Conservation (phyloP, 495 filamentous ascomycete species). For the Penicillium diatomitis region DNA sequence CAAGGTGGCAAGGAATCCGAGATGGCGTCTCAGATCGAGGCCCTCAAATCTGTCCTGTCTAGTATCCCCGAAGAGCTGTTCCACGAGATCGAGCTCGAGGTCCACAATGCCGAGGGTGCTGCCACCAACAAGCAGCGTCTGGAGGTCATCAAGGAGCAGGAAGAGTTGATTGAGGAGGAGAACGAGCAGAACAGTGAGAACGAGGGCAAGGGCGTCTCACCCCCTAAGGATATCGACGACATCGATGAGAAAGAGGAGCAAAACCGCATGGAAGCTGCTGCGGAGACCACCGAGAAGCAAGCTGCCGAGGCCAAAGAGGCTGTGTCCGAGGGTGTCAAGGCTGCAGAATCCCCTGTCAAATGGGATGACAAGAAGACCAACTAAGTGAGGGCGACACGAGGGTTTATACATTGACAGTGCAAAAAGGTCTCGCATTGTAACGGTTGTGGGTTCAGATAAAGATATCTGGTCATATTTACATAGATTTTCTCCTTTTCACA, state of each 20-base stretch:
- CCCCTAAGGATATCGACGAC: constrained; percentile 66
- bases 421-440: too few relatives aligned
- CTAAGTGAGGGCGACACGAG: neutral
- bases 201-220: constrained; percentile 43
- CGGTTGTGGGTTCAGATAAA: too few relatives aligned
- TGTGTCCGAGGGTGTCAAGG: constrained; percentile 29
- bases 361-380: constrained; percentile 24
- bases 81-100: constrained; percentile 98
- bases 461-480: too few relatives aligned
- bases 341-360: constrained; percentile 16
- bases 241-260: constrained; percentile 67
- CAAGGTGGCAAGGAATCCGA: constrained; percentile 76
- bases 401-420: too few relatives aligned
- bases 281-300: constrained; percentile 19
- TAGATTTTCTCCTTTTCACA: too few relatives aligned
- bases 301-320: constrained; percentile 35
- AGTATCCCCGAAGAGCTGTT: constrained; percentile 97
- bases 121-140: constrained; percentile 98
- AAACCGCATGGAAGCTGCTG: constrained; percentile 18
- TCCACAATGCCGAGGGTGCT: constrained; percentile 92
- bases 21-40: constrained; percentile 84
- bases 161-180: constrained; percentile 96
- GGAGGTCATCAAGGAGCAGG: constrained; percentile 98
- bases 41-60: constrained; percentile 81
- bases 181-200: constrained; percentile 79